These are phyloP conservation scores for Aurinia saxatilis DNA, from an alignment of 345 rosid genomes.

Conservation along the genomic window DNA sequence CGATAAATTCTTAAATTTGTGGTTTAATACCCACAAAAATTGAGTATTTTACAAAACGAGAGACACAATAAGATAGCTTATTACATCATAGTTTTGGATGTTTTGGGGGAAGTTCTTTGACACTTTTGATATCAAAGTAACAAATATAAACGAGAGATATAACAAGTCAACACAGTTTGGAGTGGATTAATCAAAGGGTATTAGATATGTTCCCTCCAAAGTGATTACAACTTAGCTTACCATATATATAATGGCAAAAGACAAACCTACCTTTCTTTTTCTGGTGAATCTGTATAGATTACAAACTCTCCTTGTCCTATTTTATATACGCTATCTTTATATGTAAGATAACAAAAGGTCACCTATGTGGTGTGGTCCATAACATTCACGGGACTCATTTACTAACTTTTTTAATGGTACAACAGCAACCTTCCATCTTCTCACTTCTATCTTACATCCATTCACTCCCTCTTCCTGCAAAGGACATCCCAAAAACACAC, in stretches of 20 bases:
- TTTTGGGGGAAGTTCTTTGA: no score
- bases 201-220: neutral
- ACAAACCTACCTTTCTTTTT: constrained; percentile 11
- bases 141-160: no score
- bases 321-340: neutral
- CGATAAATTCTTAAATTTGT: no score
- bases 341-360: neutral
- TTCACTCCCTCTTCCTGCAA: constrained; percentile 1
- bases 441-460: neutral
- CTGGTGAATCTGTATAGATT: neutral
- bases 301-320: neutral
- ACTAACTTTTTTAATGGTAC: constrained; percentile 1
- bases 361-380: neutral
- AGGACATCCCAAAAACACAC: neutral
- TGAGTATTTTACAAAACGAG: no score
- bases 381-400: neutral
- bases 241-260: neutral
- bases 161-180: no score
- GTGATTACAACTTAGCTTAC: neutral
- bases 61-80: no score
- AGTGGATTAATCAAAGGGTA: no score
- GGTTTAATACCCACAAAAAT: no score
- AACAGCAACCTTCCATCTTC: neutral
- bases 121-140: no score
- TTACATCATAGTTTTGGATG: no score